These are phyloP conservation scores for Lathyrus tuberosus DNA, from an alignment of 306 rosid species.

Conservation along the genomic window DNA sequence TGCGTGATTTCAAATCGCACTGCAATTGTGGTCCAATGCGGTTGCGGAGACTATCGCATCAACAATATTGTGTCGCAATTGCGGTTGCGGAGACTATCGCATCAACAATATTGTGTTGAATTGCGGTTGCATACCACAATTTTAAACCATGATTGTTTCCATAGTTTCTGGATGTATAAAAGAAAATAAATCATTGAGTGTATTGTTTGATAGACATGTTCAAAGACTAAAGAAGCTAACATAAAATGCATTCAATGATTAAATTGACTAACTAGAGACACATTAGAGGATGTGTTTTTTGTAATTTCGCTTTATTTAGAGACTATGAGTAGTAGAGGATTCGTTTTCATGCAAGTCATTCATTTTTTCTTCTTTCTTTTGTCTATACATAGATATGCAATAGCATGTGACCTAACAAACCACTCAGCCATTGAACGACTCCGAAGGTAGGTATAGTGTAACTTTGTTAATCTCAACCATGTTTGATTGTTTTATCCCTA, in stretches of 20 bases:
- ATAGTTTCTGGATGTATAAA: background rate
- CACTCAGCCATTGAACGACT: conserved; percentile 86
- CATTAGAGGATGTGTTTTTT: too few relatives aligned
- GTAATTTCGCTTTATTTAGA: background rate
- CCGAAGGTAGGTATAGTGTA: conserved; percentile 61
- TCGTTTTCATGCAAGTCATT: background rate
- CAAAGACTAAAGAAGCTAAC: background rate
- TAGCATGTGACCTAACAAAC: conserved; percentile 83
- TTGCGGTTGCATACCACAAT: too few relatives aligned
- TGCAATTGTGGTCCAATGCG: too few relatives aligned
- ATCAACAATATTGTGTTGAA: too few relatives aligned
- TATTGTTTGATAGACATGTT: too few relatives aligned
- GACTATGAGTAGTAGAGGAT: background rate
- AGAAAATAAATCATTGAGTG: too few relatives aligned
- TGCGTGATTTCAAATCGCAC: too few relatives aligned
- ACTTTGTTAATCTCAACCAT: background rate
- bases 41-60: too few relatives aligned
- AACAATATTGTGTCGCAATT: too few relatives aligned
- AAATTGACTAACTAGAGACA: background rate
- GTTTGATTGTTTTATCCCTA: background rate
- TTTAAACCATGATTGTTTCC: too few relatives aligned
- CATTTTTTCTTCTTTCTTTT: background rate
- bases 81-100: too few relatives aligned
- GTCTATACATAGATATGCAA: conserved; percentile 63
- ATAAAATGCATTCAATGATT: background rate